Evolutionary conservation across 129 eudicot species (phyloP).

Genomic region (Flaveria sonorensis): DNA sequence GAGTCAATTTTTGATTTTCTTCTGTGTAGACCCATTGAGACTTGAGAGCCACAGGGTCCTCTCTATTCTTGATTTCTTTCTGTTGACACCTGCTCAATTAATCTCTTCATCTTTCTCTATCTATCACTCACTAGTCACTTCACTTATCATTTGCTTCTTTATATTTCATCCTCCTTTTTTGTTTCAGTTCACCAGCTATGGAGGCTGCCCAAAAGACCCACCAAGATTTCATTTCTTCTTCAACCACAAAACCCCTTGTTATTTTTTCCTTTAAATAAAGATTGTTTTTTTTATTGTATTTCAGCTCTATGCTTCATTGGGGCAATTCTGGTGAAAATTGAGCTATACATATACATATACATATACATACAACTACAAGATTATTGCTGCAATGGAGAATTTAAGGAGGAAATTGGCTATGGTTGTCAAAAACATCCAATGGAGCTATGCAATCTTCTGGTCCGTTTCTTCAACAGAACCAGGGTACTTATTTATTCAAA

Average conservation of each 20-base stretch:
- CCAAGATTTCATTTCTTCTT: not conserved
- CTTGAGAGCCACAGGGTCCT: not conserved
- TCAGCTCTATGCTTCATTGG: slow-evolving; percentile 20
- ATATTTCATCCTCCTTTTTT: not conserved
- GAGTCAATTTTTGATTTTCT: slow-evolving; percentile 11
- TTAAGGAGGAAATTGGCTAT: slow-evolving; percentile 65
- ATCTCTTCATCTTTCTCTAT: not conserved
- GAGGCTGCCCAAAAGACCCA: slow-evolving; percentile 28
- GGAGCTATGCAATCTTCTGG: slow-evolving; percentile 98
- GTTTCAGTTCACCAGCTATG: slow-evolving; percentile 16
- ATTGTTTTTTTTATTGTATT: not conserved
- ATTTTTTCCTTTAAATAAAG: not conserved
- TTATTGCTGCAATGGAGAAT: slow-evolving; percentile 37
- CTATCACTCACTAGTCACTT: slow-evolving; percentile 2
- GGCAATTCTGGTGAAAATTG: not conserved
- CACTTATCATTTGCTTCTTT: slow-evolving; percentile 10
- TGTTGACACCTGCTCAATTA: slow-evolving; percentile 3
- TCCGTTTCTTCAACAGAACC: slow-evolving; percentile 56
- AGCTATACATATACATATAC: not conserved
- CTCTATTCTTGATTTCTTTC: not conserved
- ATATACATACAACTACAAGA: not conserved
- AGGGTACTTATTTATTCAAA: slow-evolving; percentile 43
- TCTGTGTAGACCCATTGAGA: not conserved
- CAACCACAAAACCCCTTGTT: slow-evolving; percentile 7
- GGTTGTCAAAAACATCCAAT: slow-evolving; percentile 72